phyloP scores from a whole-genome alignment of 1,284 basidiomycete genomes.

The Singerocomus inundabilis region DNA sequence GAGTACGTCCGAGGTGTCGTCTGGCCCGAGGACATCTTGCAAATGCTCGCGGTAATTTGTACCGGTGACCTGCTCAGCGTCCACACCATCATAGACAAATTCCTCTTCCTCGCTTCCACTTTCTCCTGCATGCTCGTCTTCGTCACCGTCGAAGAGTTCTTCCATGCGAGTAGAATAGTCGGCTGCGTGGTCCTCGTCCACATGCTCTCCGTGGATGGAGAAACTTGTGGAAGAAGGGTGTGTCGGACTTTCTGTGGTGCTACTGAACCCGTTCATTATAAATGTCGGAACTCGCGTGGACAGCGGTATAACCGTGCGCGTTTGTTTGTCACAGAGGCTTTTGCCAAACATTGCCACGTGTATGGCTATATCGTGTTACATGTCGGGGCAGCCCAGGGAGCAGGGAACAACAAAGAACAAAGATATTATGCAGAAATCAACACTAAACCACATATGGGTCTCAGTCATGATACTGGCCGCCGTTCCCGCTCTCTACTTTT shows the following conservation, averaged over 20 bases:
- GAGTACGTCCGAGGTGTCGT: conserved; percentile 54
- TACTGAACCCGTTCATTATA: conserved; percentile 14
- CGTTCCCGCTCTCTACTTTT: conserved; percentile 59
- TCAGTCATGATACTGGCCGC: conserved; percentile 39
- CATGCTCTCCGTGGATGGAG: conserved; percentile 33
- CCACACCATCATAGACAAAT: conserved; percentile 72
- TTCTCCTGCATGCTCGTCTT: conserved; percentile 37
- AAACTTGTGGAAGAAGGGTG: conserved; percentile 20
- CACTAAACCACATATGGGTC: conserved; percentile 3
- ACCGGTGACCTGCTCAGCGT: conserved; percentile 46
- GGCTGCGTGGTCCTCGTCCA: conserved; percentile 39
- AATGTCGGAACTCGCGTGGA: background rate
- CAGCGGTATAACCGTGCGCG: background rate
- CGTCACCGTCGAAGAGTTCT: conserved; percentile 60
- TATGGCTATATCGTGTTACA: conserved; percentile 4
- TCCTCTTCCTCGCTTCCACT: conserved; percentile 54
- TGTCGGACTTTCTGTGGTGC: background rate
- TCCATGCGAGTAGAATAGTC: conserved; percentile 74
- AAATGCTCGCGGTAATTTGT: conserved; percentile 63
- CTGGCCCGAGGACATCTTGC: conserved; percentile 68
- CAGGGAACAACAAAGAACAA: background rate
- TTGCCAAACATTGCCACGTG: conserved; percentile 32
- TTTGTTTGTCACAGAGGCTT: conserved; percentile 29
- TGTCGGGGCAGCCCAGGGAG: background rate
- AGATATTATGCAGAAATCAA: conserved; percentile 18